These are phyloP conservation scores for Pelomyxa schiedti DNA, from an alignment of 78 protist species.

Conservation along the genomic window DNA sequence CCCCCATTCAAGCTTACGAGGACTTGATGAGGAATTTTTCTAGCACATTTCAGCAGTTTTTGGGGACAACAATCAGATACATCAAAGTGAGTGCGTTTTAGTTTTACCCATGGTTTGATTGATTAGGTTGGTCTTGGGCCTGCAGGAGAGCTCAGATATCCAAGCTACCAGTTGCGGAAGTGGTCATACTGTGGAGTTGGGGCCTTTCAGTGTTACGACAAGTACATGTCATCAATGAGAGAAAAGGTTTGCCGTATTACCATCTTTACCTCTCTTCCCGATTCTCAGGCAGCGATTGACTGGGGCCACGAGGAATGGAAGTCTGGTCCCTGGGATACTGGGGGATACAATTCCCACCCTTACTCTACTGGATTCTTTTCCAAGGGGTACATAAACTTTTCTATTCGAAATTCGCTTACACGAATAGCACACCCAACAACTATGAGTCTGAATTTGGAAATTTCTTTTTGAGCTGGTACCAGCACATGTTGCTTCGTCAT, in stretches of 20 bases:
- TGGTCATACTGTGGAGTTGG: conserved; percentile 82
- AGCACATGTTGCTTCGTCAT: conserved; percentile 20
- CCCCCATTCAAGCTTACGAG: conserved; percentile 59
- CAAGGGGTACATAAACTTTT: neutral
- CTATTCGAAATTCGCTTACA: conserved; percentile 62
- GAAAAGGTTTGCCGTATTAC: too few species aligned
- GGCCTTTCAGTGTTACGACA: conserved; percentile 76
- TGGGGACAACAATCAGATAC: conserved; percentile 37
- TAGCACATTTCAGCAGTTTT: conserved; percentile 8
- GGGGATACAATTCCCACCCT: neutral
- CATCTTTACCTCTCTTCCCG: too few species aligned
- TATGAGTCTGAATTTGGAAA: conserved; percentile 50
- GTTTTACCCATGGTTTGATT: too few species aligned
- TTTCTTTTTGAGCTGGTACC: conserved; percentile 76
- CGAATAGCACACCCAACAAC: conserved; percentile 9
- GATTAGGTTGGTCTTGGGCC: conserved; percentile 75
- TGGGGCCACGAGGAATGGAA: neutral
- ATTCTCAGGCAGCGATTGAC: too few species aligned
- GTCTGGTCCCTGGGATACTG: neutral
- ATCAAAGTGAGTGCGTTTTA: too few species aligned
- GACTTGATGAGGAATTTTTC: conserved; percentile 52
- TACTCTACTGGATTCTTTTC: neutral
- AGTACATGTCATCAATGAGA: conserved; percentile 50
- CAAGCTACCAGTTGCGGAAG: conserved; percentile 62
- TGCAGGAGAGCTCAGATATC: conserved; percentile 84